phyloP scores from a whole-genome alignment of 257 asterid species.

The Nicotiana paniculata region DNA sequence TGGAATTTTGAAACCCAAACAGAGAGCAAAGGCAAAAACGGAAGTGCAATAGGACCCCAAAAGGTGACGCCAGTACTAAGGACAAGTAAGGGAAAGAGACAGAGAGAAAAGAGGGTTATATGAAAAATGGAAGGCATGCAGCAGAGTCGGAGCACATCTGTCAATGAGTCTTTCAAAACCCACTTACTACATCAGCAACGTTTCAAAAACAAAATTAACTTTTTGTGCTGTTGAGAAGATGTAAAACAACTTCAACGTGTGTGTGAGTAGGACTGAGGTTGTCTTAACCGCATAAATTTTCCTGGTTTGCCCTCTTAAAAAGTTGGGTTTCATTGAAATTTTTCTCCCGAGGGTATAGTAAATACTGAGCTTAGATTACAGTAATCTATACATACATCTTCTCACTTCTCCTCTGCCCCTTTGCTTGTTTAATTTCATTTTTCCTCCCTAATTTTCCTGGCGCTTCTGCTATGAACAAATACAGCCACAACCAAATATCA shows the following conservation, averaged over 20 bases:
- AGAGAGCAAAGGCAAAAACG: background rate
- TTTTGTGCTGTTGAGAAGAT: background rate
- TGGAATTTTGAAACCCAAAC: background rate
- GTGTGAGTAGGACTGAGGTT: background rate
- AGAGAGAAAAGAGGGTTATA: background rate
- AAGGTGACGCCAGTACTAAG: background rate
- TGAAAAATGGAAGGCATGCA: slow-evolving; percentile 17
- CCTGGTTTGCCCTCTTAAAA: background rate
- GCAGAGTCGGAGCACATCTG: slow-evolving; percentile 3
- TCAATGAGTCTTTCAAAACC: background rate
- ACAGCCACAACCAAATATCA: background rate
- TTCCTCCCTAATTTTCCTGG: background rate
- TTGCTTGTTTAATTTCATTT: background rate
- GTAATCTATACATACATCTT: background rate
- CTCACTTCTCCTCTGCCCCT: background rate
- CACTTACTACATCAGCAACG: background rate
- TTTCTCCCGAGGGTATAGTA: background rate
- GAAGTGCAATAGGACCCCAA: background rate
- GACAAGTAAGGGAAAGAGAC: background rate
- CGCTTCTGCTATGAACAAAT: background rate
- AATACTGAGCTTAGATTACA: background rate
- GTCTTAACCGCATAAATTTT: background rate
- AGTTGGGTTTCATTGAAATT: background rate
- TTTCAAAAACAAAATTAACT: background rate
- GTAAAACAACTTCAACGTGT: background rate